Conservation (phyloP, 495 filamentous ascomycete genomes). For the Gamarada debralockiae region DNA sequence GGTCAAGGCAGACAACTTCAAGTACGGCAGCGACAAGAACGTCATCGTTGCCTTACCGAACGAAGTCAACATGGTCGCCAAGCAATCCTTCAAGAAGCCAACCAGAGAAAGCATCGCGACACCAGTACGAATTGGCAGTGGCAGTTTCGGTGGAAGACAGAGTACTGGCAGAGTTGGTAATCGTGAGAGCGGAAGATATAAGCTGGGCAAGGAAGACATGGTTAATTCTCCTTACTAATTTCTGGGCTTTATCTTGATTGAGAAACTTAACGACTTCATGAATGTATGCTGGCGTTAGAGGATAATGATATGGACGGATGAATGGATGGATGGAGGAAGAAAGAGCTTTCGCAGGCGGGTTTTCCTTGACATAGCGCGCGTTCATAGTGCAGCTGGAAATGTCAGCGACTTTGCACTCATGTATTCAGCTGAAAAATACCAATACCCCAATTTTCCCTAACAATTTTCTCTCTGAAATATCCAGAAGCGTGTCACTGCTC, state of each 20-base stretch:
- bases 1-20: constrained; percentile 98
- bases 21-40: constrained; percentile 93
- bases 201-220: constrained; percentile 69
- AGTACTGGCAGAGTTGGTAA: constrained; percentile 49
- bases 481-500: too few species aligned
- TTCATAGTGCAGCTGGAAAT: constrained; percentile 18
- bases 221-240: constrained; percentile 79
- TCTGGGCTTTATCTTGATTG: background rate
- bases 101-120: constrained; percentile 87
- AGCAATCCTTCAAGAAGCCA: constrained; percentile 76
- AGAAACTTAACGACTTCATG: background rate
- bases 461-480: too few species aligned
- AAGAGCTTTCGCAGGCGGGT: background rate
- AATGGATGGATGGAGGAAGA: background rate
- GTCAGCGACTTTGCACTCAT: constrained; percentile 17
- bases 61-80: constrained; percentile 95
- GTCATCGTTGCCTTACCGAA: constrained; percentile 96
- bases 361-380: background rate
- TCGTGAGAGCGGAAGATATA: constrained; percentile 45
- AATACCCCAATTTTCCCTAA: constrained; percentile 16
- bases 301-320: background rate
- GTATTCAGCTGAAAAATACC: constrained; percentile 18
- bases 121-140: constrained; percentile 28
- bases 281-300: background rate
- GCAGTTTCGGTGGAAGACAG: constrained; percentile 37